Evolutionary conservation across 192 early-diverging fungal genomes (phyloP).

Genomic region (Neocallimastix lanati): DNA sequence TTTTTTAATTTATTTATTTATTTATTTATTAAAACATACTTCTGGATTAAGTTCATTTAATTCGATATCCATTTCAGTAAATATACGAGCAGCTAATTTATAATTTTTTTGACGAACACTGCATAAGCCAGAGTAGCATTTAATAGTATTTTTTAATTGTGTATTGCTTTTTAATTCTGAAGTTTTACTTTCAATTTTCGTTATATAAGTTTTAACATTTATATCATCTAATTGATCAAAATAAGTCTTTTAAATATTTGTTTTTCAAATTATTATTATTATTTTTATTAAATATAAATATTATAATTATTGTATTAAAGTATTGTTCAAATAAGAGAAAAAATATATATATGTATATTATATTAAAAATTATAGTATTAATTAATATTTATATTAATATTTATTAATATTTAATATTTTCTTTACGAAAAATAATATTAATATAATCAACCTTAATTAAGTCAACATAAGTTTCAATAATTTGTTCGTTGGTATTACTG

Average conservation of each 20-base stretch:
- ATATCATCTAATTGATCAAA: not conserved
- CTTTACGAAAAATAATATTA: too few species aligned
- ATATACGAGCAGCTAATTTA: not conserved
- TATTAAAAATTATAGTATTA: too few species aligned
- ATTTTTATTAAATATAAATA: too few species aligned
- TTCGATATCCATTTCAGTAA: not conserved
- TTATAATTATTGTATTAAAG: too few species aligned
- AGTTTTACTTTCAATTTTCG: not conserved
- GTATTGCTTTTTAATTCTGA: not conserved
- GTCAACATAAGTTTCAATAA: constrained; percentile 64
- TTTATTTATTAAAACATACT: not conserved
- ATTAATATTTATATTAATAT: too few species aligned
- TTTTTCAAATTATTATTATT: too few species aligned
- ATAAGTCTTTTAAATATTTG: not conserved
- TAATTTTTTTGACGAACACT: not conserved
- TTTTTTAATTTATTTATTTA: constrained; percentile 20
- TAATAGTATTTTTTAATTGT: constrained; percentile 7
- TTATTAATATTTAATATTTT: too few species aligned
- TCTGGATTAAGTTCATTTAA: not conserved
- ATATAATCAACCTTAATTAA: constrained; percentile 39
- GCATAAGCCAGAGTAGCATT: not conserved
- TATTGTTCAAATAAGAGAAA: too few species aligned
- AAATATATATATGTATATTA: too few species aligned
- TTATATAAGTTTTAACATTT: not conserved
- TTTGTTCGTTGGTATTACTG: constrained; percentile 50